Base-by-base conservation (phyloP, 257 asterid genomes). In the Nicotiana sylvestris region DNA sequence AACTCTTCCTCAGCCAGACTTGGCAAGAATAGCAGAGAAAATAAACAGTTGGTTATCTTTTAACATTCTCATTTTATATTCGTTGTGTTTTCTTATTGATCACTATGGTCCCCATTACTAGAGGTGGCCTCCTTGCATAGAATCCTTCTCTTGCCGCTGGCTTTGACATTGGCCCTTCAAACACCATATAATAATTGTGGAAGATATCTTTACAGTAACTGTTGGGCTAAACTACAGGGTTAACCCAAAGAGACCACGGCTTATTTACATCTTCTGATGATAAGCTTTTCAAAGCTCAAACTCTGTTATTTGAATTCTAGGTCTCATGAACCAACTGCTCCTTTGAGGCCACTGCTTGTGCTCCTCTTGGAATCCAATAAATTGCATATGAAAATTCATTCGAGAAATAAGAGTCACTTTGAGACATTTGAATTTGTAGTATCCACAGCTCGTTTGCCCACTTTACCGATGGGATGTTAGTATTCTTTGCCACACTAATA, bases 281-380 rank as follows among this genome's bases (percentile, higher is more conserved):
- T 21, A 46, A 2, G 60, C 60, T 70, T 70, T 35, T 57, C 49
- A 21, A 62, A 74, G 39, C 80, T 74, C 80, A 49, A 49, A 1
- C 62, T 74, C 80, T 27, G 49, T 46, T 49, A 21, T 46, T 74
- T 4, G 43, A 35, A 21, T 72, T 13, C 79, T 70, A n/a, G 35
- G 78, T 43, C 46, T 43, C 58, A 2, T 43, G 78, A 43, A 43
- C 37, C 35, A 25, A 46, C 25, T 49, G 62, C 62, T 74, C 58
- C 80, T 74, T 74, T 27, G 62, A 51, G 27, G 80, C 64, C 27
- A 15, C 80, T 76, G 64, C 64, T 76, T 76, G 80, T 76, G 64
- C 64, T 27, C 7, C 43, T 61, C 64, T 51, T 76, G 64, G 80
- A 21, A 74, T 74, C 25, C 29, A 46, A 74, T 74, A 49, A 74